Conservation (phyloP, 768 basidiomycete genomes). For the Sarcomyxa edulis region DNA sequence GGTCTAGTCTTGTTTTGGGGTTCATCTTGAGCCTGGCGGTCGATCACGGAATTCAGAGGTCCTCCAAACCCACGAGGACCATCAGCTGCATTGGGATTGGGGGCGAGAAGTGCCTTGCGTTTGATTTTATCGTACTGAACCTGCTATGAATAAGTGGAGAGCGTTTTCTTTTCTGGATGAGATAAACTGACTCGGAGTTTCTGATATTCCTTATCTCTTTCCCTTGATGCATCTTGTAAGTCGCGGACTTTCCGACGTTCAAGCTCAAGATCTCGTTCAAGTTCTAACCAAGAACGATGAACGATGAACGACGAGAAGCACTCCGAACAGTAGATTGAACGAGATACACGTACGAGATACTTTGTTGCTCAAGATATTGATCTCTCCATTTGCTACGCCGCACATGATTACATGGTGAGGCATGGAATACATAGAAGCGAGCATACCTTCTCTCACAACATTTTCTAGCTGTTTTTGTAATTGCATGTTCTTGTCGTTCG, state of each 20-base stretch:
- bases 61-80: conserved; percentile 11
- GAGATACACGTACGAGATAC: conserved; percentile 41
- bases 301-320: conserved; percentile 4
- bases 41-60: conserved; percentile 10
- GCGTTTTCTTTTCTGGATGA: neutral
- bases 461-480: conserved; percentile 83
- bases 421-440: neutral
- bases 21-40: conserved; percentile 18
- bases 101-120: conserved; percentile 67
- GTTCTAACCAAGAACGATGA: conserved; percentile 35
- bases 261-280: conserved; percentile 76
- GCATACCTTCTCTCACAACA: conserved; percentile 77
- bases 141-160: conserved; percentile 27
- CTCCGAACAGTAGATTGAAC: neutral
- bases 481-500: conserved; percentile 80
- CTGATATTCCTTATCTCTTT: conserved; percentile 83
- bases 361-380: conserved; percentile 66
- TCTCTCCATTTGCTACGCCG: conserved; percentile 84
- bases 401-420: neutral
- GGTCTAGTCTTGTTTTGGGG: conserved; percentile 16
- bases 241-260: conserved; percentile 74
- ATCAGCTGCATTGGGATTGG: conserved; percentile 19
- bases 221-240: conserved; percentile 66
- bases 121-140: conserved; percentile 78
- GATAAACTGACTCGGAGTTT: conserved; percentile 66